Conservation (phyloP, 164 flowering plant genomes). For the Vitis labrusca region DNA sequence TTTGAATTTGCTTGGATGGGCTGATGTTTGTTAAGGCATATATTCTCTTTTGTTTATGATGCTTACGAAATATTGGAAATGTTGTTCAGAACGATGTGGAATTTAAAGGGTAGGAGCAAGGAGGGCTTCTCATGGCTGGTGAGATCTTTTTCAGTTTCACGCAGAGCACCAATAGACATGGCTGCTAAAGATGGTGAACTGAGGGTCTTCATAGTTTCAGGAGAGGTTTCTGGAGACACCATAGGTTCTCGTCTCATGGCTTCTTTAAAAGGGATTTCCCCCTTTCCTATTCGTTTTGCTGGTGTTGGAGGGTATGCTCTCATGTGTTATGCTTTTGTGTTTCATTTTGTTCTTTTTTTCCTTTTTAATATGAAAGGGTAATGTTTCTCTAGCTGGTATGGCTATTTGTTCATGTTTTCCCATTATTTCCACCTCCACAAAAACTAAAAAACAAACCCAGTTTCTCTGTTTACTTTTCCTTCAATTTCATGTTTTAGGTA, state of each 20-base stretch:
- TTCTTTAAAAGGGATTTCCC: constrained; percentile 68
- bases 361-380: too few relatives aligned
- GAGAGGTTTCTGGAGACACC: constrained; percentile 89
- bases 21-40: constrained; percentile 1
- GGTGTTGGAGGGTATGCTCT: constrained; percentile 86
- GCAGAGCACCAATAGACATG: constrained; percentile 38
- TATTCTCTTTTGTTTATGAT: not conserved
- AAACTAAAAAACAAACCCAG: too few relatives aligned
- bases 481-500: too few relatives aligned
- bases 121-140: not conserved
- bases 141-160: constrained; percentile 31
- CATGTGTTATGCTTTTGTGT: not conserved
- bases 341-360: not conserved
- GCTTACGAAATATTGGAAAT: constrained; percentile 2
- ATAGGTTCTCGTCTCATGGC: constrained; percentile 87
- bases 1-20: not conserved
- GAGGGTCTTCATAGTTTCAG: constrained; percentile 81
- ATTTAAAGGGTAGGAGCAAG: not conserved
- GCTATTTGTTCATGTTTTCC: too few relatives aligned
- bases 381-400: too few relatives aligned
- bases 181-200: constrained; percentile 75
- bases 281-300: constrained; percentile 67
- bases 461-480: too few relatives aligned
- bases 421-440: too few relatives aligned
- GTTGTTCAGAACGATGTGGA: constrained; percentile 10